phyloP scores from a whole-genome alignment of 371 early-diverging fungal genomes.

The Mucor mucedo region DNA sequence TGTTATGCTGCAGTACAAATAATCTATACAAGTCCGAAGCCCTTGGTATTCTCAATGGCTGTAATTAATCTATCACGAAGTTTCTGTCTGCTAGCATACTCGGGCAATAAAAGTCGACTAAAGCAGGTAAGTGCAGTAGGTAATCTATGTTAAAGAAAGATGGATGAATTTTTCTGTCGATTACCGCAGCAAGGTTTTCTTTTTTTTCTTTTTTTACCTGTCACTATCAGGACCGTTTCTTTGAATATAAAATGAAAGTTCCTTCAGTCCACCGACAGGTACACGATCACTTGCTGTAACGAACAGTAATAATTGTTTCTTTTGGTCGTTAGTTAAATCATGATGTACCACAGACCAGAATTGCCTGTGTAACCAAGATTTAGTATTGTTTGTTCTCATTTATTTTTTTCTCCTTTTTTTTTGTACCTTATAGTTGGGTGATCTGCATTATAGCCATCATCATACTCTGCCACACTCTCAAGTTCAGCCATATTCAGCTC shows the following conservation, averaged over 20 bases:
- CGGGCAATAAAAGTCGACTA: constrained; percentile 93
- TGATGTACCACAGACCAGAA: constrained; percentile 93
- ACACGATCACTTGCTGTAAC: constrained; percentile 97
- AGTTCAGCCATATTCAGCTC: constrained; percentile 77
- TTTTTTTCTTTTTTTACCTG: constrained; percentile 39
- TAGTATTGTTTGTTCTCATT: background rate
- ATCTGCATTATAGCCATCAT: constrained; percentile 73
- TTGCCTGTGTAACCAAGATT: constrained; percentile 32
- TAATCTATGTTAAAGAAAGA: constrained; percentile 38
- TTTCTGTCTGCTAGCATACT: constrained; percentile 86
- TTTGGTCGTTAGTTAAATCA: constrained; percentile 68
- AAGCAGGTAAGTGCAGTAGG: constrained; percentile 95
- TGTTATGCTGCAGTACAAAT: background rate
- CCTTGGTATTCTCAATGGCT: constrained; percentile 96
- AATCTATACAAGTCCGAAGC: constrained; percentile 89
- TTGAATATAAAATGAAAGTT: constrained; percentile 87
- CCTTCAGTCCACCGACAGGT: constrained; percentile 84
- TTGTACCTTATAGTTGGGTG: constrained; percentile 59
- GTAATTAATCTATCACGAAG: constrained; percentile 86
- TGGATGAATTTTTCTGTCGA: background rate
- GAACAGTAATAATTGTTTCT: constrained; percentile 87
- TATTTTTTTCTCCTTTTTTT: background rate
- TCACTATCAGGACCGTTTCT: constrained; percentile 94
- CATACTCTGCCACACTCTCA: constrained; percentile 79
- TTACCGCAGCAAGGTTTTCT: background rate